Conservation (phyloP, 768 basidiomycete genomes). For the Rossbeevera mucosa region DNA sequence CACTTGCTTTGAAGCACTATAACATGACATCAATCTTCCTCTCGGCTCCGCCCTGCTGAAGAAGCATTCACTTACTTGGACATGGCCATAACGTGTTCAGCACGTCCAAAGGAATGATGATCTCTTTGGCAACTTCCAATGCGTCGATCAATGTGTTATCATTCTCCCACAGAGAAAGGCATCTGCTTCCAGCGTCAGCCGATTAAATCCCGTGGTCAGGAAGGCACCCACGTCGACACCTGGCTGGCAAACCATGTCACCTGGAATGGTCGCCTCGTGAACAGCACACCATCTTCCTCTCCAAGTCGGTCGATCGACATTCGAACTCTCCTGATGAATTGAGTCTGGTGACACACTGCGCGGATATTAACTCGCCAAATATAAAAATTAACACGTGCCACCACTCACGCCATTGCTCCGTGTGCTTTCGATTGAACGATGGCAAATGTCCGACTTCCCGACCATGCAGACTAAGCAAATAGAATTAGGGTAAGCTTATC, state of each 20-base stretch:
- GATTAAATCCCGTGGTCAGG: not conserved
- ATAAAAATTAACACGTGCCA: not conserved
- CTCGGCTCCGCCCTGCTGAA: conserved; percentile 8
- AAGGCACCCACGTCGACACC: conserved; percentile 48
- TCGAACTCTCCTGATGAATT: conserved; percentile 59
- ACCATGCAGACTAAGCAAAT: conserved; percentile 45
- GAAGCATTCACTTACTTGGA: conserved; percentile 33
- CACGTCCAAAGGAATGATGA: conserved; percentile 59
- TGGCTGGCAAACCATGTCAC: conserved; percentile 70
- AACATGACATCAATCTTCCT: conserved; percentile 1
- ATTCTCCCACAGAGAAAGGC: conserved; percentile 60
- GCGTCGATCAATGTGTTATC: conserved; percentile 56
- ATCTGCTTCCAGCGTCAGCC: conserved; percentile 35
- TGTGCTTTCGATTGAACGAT: conserved; percentile 64
- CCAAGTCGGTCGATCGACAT: conserved; percentile 48
- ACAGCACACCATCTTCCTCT: conserved; percentile 47
- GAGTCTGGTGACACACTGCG: conserved; percentile 64
- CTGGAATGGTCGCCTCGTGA: conserved; percentile 66
- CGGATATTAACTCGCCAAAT: conserved; percentile 3
- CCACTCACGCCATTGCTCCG: conserved; percentile 74
- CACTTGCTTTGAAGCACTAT: conserved; percentile 47
- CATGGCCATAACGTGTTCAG: conserved; percentile 70
- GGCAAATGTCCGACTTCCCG: conserved; percentile 43
- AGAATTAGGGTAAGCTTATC: conserved; percentile 12
- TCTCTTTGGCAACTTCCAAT: conserved; percentile 60